Evolutionary conservation across 768 basidiomycete species (phyloP).

Genomic region (Boletus sp.): DNA sequence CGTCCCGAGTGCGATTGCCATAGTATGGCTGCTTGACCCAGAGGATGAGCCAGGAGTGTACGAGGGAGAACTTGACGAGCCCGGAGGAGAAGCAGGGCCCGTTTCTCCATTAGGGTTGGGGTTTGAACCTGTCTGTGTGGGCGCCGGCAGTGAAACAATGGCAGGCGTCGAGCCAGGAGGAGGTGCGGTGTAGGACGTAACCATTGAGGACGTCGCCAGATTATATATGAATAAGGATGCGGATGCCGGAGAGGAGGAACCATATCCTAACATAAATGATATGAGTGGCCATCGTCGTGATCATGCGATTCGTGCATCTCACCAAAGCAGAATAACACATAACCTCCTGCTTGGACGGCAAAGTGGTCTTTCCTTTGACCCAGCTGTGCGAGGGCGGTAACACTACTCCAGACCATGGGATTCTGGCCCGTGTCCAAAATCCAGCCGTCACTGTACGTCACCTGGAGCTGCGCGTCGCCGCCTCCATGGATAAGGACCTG

Average conservation of each 20-base stretch:
- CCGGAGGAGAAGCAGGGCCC: constrained; percentile 5
- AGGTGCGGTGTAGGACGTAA: constrained; percentile 39
- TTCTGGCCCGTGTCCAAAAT: constrained; percentile 54
- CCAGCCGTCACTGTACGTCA: constrained; percentile 65
- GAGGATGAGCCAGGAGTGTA: constrained; percentile 9
- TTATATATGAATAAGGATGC: constrained; percentile 55
- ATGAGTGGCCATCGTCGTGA: constrained; percentile 1
- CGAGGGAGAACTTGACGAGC: constrained; percentile 14
- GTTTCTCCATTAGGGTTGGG: constrained; percentile 9
- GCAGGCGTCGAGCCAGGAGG: constrained; percentile 27
- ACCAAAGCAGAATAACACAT: constrained; percentile 81
- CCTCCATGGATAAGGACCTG: constrained; percentile 79
- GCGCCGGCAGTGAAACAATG: constrained; percentile 33
- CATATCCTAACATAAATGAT: constrained; percentile 28
- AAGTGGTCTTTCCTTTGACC: constrained; percentile 72
- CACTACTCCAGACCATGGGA: constrained; percentile 58
- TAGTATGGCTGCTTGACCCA: constrained; percentile 26
- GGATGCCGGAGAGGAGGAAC: constrained; percentile 40
- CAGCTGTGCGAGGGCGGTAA: constrained; percentile 51
- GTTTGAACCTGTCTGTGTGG: constrained; percentile 31
- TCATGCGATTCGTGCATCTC: constrained; percentile 24
- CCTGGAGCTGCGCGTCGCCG: constrained; percentile 52
- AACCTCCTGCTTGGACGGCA: constrained; percentile 55
- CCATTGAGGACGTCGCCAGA: constrained; percentile 35
- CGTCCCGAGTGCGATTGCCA: constrained; percentile 59